These are phyloP conservation scores for Huiozyma naganishii DNA, from an alignment of 805 yeast genomes.

Conservation along the genomic window DNA sequence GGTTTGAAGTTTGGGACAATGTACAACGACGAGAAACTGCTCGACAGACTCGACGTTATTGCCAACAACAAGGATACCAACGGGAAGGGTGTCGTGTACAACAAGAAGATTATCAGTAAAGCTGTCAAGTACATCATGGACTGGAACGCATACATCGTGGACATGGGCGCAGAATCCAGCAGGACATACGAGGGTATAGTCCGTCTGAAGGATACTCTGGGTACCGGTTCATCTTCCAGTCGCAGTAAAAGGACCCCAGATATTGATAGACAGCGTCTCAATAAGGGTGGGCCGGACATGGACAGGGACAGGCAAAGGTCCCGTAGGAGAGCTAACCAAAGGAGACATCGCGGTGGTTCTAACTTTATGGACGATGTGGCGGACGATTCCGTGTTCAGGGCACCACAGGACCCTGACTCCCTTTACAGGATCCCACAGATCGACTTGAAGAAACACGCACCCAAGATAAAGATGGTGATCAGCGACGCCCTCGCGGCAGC, in stretches of 20 bases:
- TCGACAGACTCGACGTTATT: slow-evolving; percentile 44
- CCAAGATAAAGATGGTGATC: slow-evolving; percentile 54
- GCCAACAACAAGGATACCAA: slow-evolving; percentile 12
- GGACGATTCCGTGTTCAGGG: slow-evolving; percentile 29
- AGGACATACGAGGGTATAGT: neutral
- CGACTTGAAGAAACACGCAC: slow-evolving; percentile 58
- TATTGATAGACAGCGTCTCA: neutral
- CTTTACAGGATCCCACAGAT: slow-evolving; percentile 54
- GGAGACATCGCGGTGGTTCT: slow-evolving; percentile 34
- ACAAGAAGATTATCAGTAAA: slow-evolving; percentile 30
- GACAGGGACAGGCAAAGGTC: neutral
- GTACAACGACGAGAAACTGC: slow-evolving; percentile 57
- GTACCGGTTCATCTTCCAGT: neutral
- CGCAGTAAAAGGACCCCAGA: neutral
- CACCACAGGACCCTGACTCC: slow-evolving; percentile 12
- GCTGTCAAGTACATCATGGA: neutral
- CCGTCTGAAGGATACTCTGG: neutral
- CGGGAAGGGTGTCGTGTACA: slow-evolving; percentile 17
- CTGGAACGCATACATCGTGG: slow-evolving; percentile 26
- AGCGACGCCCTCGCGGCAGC: slow-evolving; percentile 71
- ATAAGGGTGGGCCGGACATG: no score
- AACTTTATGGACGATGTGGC: slow-evolving; percentile 45
- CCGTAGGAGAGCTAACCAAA: slow-evolving; percentile 7
- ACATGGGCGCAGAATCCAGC: slow-evolving; percentile 1
- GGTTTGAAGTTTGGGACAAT: slow-evolving; percentile 31